Percentiles rank a stretch among this genome's conserved stretches.
phyloP scores from a whole-genome alignment of 208 protist species.

The Wallacemonas rigidus region DNA sequence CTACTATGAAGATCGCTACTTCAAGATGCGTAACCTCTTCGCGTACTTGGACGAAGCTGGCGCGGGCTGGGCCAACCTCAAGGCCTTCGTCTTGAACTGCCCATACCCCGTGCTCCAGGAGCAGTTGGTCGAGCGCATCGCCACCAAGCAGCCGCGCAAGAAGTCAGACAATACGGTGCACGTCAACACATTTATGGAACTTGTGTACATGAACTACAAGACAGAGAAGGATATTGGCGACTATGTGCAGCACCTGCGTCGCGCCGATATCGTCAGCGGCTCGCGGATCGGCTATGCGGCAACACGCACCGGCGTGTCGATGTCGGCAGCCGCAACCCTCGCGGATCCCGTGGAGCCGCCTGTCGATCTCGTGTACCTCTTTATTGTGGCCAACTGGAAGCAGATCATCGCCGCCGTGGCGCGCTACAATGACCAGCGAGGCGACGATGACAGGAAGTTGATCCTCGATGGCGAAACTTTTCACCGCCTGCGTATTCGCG shows the following conservation, averaged over 20 bases:
- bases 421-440: constrained; percentile 37
- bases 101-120: constrained; percentile 80
- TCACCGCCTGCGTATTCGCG: constrained; percentile 68
- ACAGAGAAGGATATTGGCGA: constrained; percentile 69
- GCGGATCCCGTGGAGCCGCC: constrained; percentile 24
- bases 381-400: constrained; percentile 86
- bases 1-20: constrained; percentile 85
- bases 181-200: constrained; percentile 81
- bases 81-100: constrained; percentile 70
- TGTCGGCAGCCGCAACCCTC: background rate
- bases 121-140: constrained; percentile 84
- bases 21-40: constrained; percentile 84
- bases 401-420: constrained; percentile 63
- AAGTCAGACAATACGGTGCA: constrained; percentile 69
- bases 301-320: background rate
- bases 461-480: constrained; percentile 44
- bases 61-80: constrained; percentile 73
- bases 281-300: constrained; percentile 10
- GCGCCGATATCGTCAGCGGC: background rate
- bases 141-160: constrained; percentile 56
- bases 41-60: constrained; percentile 78
- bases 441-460: constrained; percentile 19
- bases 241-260: constrained; percentile 17
- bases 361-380: constrained; percentile 62
- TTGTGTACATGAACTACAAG: constrained; percentile 90